Evolutionary conservation across 2,329 filamentous ascomycete genomes (phyloP), one percentile per base, ranked within the genome.

Genomic region (Trichophyton schoenleinii): DNA sequence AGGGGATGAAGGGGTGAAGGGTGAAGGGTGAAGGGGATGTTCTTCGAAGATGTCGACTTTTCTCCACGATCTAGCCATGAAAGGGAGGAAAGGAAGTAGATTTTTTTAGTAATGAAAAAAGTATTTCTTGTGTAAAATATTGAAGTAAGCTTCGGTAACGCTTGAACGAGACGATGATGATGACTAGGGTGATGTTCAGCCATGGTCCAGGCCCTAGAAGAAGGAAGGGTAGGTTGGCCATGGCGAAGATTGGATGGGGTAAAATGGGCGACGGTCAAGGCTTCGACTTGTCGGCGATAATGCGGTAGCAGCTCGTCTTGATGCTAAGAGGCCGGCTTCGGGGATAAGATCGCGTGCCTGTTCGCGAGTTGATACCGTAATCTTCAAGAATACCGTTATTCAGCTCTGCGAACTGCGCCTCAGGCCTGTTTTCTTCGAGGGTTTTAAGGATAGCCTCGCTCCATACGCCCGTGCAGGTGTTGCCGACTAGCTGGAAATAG

Each of bases 401-500:
- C 61, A 88, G 77, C 66, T 87, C 82, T 49, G 81, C 76, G 67
- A 86, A 89, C 1, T 75, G 73, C 2, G 80, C 80, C 1, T 75
- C 71, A 0, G 87, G 86, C 4, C 87, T 80, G 11, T 82, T 79
- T 42, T 77, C 75, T 36, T 78, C 77, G 60, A 91, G 79, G 62
- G 83, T 79, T 25, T 80, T 75, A 8, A 89, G 74, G 53, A 90
- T 89, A 6, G 75, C 71, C 7, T 87, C 82, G 69, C 84, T 89
- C 87, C 87, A 91, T 1, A 91, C 80, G 3, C 87, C 87, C 0
- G 82, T 84, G 67, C 84, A 87, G 67, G 77, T 74, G 42, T 81
- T 81, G 55, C 83, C 77, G 38, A 79, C 75, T 48, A 89, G 74
- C 61, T 86, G 75, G 69, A 89, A 91, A 68, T 86, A 89, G 0